Percentiles rank a stretch among this genome's conserved stretches.
These are phyloP conservation scores for Sclerotinia glacialis DNA, from an alignment of 2,329 filamentous ascomycete species.

Conservation along the genomic window DNA sequence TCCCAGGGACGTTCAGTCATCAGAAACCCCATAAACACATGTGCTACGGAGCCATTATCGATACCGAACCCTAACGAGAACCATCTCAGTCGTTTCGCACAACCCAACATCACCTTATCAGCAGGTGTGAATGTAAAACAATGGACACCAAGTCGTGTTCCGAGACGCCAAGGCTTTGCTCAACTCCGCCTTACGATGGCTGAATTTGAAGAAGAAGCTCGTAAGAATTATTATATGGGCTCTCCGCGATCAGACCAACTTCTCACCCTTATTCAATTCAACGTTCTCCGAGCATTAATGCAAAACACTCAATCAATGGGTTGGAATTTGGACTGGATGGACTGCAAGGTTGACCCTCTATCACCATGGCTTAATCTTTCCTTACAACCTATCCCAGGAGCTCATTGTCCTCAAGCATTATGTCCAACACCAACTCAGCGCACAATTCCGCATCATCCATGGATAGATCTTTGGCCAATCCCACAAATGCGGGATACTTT, in stretches of 20 bases:
- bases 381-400: constrained; percentile 37
- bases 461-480: constrained; percentile 45
- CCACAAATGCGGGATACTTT: constrained; percentile 43
- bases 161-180: not conserved
- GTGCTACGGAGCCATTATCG: not conserved
- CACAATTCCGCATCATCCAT: constrained; percentile 43
- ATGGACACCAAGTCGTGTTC: not conserved
- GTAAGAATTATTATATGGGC: not conserved
- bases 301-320: constrained; percentile 39
- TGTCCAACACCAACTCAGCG: constrained; percentile 45
- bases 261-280: constrained; percentile 33
- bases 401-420: constrained; percentile 39
- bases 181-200: not conserved
- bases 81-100: not conserved
- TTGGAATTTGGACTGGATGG: constrained; percentile 1
- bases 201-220: constrained; percentile 2
- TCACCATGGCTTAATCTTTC: constrained; percentile 37
- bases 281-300: constrained; percentile 42
- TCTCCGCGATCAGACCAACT: constrained; percentile 11
- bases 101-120: not conserved
- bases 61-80: not conserved
- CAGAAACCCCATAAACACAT: not conserved
- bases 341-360: constrained; percentile 39
- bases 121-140: not conserved
- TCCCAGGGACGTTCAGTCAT: not conserved